Base-by-base conservation (phyloP, 1,284 basidiomycete genomes). In the Xerocomus minutiporus region DNA sequence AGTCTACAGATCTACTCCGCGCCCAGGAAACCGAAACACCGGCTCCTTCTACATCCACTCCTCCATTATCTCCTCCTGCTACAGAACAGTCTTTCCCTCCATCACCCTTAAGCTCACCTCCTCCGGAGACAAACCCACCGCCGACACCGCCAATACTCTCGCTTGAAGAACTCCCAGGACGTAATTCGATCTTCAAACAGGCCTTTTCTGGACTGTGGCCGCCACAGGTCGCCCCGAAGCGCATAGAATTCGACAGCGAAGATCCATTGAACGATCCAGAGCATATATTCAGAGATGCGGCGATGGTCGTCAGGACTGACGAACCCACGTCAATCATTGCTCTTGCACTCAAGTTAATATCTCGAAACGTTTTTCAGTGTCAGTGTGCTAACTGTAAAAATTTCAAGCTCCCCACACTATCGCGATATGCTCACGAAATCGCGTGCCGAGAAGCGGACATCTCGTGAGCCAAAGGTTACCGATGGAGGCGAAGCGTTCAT, bases 311-410 rank as follows among this genome's bases (percentile, higher is more conserved):
- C 26, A 83, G 97, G 23, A 96, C 95, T 46, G 95, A 98, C 67
- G 97, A 99, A 70, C 97, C 97, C 3, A 97, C 94, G 0, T 97
- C 94, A 8, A 97, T 99, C 62, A 96, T 99, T 59, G 96, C 97
- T 4, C 85, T 98, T 51, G 94, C 94, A 8, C 75, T 99, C 43
- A 93, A 89, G 87, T 93, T 62, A 61, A 81, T 67, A 34, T 49
- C 15, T 41, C 7, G 1, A 26, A 23, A 31, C 41, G 42, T 8
- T 34, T 11, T 53, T 47, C 13, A 36, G 35, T 28, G n/a, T 28
- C 20, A n/a, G 35, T 32, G 17, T 53, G 11, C 51, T 57, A n/a
- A 58, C 39, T 23, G 42, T 32, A 12, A 44, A 32, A 32, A 39
- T 40, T 44, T 36, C 41, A 29, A 93, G 91, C 62, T 95, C 94